phyloP scores from a whole-genome alignment of 2,329 filamentous ascomycete genomes.

The Neofusicoccum laricinum region DNA sequence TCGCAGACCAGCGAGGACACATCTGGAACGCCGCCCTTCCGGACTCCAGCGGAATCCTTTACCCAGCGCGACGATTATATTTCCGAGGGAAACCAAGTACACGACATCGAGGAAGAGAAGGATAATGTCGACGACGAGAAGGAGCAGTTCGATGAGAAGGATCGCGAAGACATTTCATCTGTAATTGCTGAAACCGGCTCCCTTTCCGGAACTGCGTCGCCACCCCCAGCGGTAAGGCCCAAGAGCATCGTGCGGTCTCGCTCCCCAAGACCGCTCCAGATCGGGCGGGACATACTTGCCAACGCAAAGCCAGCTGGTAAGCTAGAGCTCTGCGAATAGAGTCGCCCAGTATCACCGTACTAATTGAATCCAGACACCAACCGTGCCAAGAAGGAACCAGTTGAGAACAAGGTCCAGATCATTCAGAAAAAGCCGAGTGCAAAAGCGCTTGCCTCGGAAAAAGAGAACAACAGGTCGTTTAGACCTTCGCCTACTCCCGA shows the following conservation, averaged over 20 bases:
- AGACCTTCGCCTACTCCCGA: not conserved
- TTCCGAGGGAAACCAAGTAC: constrained; percentile 5
- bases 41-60: not conserved
- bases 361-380: not conserved
- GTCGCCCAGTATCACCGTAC: not conserved
- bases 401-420: not conserved
- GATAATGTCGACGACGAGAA: not conserved
- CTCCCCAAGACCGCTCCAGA: not conserved
- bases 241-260: not conserved
- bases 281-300: not conserved
- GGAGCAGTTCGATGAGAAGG: not conserved
- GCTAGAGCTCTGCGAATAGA: not conserved
- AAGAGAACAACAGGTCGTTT: not conserved
- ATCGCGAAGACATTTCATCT: not conserved
- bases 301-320: not conserved
- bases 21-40: not conserved
- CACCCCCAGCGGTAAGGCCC: not conserved
- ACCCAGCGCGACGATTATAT: constrained; percentile 10
- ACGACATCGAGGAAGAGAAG: constrained; percentile 1
- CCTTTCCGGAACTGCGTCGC: not conserved
- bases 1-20: not conserved
- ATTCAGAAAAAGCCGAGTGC: not conserved
- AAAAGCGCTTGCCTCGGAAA: not conserved
- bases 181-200: constrained; percentile 3
- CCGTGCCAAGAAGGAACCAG: not conserved